Conservation (phyloP, 2,329 filamentous ascomycete genomes). For the Coniochaeta pulveracea region DNA sequence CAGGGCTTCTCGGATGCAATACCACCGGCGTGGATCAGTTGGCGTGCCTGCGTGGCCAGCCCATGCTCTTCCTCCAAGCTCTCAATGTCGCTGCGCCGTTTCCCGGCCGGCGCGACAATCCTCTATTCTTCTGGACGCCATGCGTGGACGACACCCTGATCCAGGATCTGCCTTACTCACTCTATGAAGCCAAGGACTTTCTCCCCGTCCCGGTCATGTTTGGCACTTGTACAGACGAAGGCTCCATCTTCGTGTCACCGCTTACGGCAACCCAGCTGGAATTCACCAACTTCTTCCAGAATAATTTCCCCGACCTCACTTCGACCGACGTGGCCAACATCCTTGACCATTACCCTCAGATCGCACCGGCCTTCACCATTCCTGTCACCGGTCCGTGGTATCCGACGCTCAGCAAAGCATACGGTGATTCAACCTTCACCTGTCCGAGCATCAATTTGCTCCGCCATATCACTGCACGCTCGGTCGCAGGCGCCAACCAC, state of each 20-base stretch:
- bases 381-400: conserved; percentile 31
- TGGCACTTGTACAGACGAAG: conserved; percentile 33
- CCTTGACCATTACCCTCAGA: conserved; percentile 24
- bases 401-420: conserved; percentile 27
- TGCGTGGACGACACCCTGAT: conserved; percentile 36
- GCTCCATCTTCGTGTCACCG: conserved; percentile 30
- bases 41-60: conserved; percentile 28
- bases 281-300: conserved; percentile 27
- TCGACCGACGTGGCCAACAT: conserved; percentile 22
- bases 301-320: conserved; percentile 34
- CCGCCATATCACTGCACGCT: conserved; percentile 14
- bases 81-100: conserved; percentile 29
- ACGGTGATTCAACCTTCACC: conserved; percentile 33
- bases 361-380: conserved; percentile 12
- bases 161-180: conserved; percentile 25
- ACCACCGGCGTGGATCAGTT: conserved; percentile 10
- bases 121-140: conserved; percentile 39
- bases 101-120: conserved; percentile 19
- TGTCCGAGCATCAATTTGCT: conserved; percentile 30
- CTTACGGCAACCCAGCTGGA: conserved; percentile 22
- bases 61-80: conserved; percentile 23
- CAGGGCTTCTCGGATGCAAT: conserved; percentile 23
- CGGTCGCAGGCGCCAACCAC: conserved; percentile 6
- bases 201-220: conserved; percentile 32
- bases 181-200: conserved; percentile 28